Base-by-base conservation (phyloP, 805 yeast species). In the Saccharomycodes ludwigii region DNA sequence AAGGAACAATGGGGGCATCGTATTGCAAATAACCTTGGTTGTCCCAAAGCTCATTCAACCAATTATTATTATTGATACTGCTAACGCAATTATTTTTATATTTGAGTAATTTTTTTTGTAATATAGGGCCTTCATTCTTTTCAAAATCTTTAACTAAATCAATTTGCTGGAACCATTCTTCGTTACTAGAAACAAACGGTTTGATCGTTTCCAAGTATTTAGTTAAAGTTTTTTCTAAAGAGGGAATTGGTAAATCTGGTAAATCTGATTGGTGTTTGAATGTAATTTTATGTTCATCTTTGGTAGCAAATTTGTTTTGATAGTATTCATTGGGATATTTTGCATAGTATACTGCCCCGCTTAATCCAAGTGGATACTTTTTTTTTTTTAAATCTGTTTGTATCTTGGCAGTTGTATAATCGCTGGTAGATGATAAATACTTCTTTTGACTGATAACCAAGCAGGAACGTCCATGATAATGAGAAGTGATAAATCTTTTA, bases 41-140 rank as follows among this genome's bases (percentile, higher is more conserved):
- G 55, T 88, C 94, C 98, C 98, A 88, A 68, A 78, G 84, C 38
- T 72, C 77, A 29, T 80, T 71, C 47, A 88, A 66, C 98, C 98
- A 88, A 56, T 88, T 88, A 50, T 84, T 76, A 35, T 59, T 63
- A 33, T 48, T 58, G 19, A 58, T 44, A 18, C 88, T 76, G n/a
- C n/a, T n/a, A n/a, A n/a, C n/a, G n/a, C n/a, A n/a, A n/a, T n/a
- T n/a, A n/a, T n/a, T n/a, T n/a, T n/a, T n/a, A 42, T 73, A 71
- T 17, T 65, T 59, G 22, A 55, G 48, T 32, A 88, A 66, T 38
- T 86, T 68, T 35, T 62, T 41, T 52, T 88, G 97, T 39, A 88
- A 67, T 20, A 52, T 59, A 33, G 72, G 73, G 12, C 91, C 84
- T 27, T 63, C 61, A 6, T 83, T 84, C 22, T 73, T 71, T 18